Evolutionary conservation across 1,139 yeast species (phyloP).

Genomic region (Meyerozyma carpophila): DNA sequence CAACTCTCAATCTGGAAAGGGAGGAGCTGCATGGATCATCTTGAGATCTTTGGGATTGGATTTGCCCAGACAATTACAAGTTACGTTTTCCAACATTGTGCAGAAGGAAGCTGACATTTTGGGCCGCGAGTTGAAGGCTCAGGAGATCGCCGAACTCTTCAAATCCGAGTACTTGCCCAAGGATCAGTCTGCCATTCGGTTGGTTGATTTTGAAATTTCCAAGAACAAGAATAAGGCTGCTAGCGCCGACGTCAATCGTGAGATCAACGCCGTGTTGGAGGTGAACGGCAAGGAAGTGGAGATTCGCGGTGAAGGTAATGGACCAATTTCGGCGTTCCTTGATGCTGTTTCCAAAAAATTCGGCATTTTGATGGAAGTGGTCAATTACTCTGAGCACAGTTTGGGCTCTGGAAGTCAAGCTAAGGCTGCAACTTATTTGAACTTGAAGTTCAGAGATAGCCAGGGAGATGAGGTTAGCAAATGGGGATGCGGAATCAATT

Average conservation of each 20-base stretch:
- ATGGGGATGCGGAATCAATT: slow-evolving; percentile 46
- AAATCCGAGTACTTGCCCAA: slow-evolving; percentile 26
- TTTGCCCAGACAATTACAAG: slow-evolving; percentile 43
- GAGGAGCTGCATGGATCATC: slow-evolving; percentile 49
- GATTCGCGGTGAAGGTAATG: slow-evolving; percentile 38
- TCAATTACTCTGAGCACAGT: slow-evolving; percentile 39
- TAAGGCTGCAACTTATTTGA: slow-evolving; percentile 45
- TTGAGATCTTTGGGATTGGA: slow-evolving; percentile 43
- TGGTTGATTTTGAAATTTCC: slow-evolving; percentile 32
- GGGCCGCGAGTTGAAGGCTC: slow-evolving; percentile 42
- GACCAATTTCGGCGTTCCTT: slow-evolving; percentile 44
- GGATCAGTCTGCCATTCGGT: slow-evolving; percentile 17
- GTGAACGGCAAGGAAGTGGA: slow-evolving; percentile 16
- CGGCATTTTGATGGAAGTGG: slow-evolving; percentile 35
- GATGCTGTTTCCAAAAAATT: slow-evolving; percentile 33
- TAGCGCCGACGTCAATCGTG: slow-evolving; percentile 19
- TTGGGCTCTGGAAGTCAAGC: slow-evolving; percentile 39
- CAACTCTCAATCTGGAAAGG: slow-evolving; percentile 48
- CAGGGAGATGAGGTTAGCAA: slow-evolving; percentile 21
- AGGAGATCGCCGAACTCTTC: slow-evolving; percentile 37
- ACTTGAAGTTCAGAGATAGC: slow-evolving; percentile 27
- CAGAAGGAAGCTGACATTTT: slow-evolving; percentile 36
- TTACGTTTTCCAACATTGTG: slow-evolving; percentile 35
- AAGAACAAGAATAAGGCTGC: slow-evolving; percentile 16
- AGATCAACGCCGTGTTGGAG: slow-evolving; percentile 23